Evolutionary conservation across 371 early-diverging fungal species (phyloP), one percentile per base, ranked within the genome.

Genomic region (Zychaea mexicana): DNA sequence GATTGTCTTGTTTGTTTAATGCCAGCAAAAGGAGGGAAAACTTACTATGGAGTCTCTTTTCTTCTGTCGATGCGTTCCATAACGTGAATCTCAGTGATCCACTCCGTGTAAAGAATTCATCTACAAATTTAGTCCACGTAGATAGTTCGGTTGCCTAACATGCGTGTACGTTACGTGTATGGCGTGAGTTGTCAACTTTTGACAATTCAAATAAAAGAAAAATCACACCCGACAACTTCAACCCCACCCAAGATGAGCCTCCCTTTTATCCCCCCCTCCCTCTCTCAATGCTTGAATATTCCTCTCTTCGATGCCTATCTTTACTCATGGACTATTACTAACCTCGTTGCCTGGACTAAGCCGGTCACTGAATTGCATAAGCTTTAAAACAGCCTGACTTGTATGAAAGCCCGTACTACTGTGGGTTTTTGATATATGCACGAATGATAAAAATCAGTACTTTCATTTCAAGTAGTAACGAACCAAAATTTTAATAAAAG

Each of bases 291-390:
- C 27, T 49, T 21, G 21, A 45, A 13, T 52, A 10, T 47, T 46
- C 26, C 38, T 28, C 19, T 7, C 39, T 45, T 30, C 19, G 17
- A 27, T 33, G 7, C 2, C 15, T n/a, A n/a, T n/a, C n/a, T n/a
- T n/a, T n/a, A n/a, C n/a, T n/a, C n/a, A n/a, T n/a, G n/a, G n/a
- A n/a, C n/a, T n/a, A n/a, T n/a, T n/a, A n/a, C 30, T 54, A 64
- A 79, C 79, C 66, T 72, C 67, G 42, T 57, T 66, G 9, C 67
- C 73, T 28, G 80, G 80, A 57, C 65, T 71, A 10, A 79, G 52
- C 52, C 74, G 69, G 46, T 79, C 80, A 52, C 73, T 77, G 67
- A 79, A 76, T 53, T 79, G 77, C 59, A 79, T 60, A 49, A 79
- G 36, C 38, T 77, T 75, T 38, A 79, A 63, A 8, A 79, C 80